Evolutionary conservation across 306 rosid species (phyloP), one percentile per base, ranked within the genome.

Genomic region (Mimosa bimucronata): DNA sequence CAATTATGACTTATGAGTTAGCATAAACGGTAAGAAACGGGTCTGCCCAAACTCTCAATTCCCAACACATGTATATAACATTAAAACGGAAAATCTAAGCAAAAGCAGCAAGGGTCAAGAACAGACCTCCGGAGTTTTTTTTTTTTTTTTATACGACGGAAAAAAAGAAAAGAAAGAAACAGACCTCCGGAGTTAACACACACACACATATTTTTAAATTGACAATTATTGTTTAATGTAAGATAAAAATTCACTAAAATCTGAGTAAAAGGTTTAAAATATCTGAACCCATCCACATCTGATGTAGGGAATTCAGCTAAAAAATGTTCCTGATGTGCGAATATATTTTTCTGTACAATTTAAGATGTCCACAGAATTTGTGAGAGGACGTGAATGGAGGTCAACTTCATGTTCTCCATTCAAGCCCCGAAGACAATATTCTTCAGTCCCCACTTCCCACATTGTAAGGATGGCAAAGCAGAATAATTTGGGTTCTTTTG

Each of bases 361-460:
- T 21, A n/a, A 21, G 29, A 55, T 9, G 62, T 7, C 28, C 62
- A 55, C 29, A 26, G 13, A n/a, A 55, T 21, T 21, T 55, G 18
- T 45, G 50, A 80, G 71, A 58, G 37, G 34, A 42, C 25, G 76
- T 6, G 4, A 58, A 58, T 58, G 65, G 65, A 66, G 65, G 82
- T 82, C 86, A 86, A 61, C 82, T 80, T 78, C 69, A 52, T 21
- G 23, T 67, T 10, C 79, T 25, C 34, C 52, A 31, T 74, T 71
- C 38, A 55, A 37, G 23, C 74, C 38, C 29, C 57, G 53, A 57
- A 8, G 13, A 64, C 60, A 25, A 45, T 66, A 12, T 60, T 70
- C 78, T 72, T 66, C 74, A 68, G 75, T 75, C 88, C 83, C 77
- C 75, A 71, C 80, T 48, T 53, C 26, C 61, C 38, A 55, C 78